Percentiles rank a stretch among this genome's conserved stretches.
These are phyloP conservation scores for Byssochlamys sp. DNA, from an alignment of 2,329 filamentous ascomycete species.

Conservation along the genomic window DNA sequence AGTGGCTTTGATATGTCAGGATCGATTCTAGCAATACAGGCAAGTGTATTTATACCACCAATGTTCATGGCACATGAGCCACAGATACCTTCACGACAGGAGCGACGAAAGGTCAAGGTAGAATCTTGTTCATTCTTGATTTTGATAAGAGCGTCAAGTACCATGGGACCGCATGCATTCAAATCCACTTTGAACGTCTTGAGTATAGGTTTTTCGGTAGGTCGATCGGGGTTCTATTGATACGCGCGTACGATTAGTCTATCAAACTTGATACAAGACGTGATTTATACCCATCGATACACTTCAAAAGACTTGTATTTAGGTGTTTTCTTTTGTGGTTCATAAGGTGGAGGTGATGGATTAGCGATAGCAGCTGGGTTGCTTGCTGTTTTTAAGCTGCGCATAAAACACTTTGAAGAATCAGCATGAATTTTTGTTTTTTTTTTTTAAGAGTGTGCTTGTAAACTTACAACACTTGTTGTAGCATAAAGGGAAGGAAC, in stretches of 20 bases:
- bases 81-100: conserved; percentile 96
- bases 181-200: conserved; percentile 89
- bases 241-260: conserved; percentile 98
- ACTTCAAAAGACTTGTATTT: too few relatives aligned
- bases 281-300: too few relatives aligned
- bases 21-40: conserved; percentile 75
- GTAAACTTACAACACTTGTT: too few relatives aligned
- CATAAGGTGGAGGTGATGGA: too few relatives aligned
- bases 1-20: not conserved
- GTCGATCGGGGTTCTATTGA: conserved; percentile 93
- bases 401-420: too few relatives aligned
- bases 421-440: too few relatives aligned
- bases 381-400: too few relatives aligned
- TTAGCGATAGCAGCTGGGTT: too few relatives aligned
- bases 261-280: too few relatives aligned
- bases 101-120: conserved; percentile 87
- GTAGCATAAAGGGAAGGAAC: too few relatives aligned
- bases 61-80: conserved; percentile 99
- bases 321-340: too few relatives aligned
- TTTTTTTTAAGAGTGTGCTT: too few relatives aligned
- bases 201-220: conserved; percentile 87
- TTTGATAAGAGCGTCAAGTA: conserved; percentile 87
- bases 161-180: conserved; percentile 98
- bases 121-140: conserved; percentile 99
- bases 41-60: conserved; percentile 93